These are phyloP conservation scores for Zygotorulaspora florentina DNA, from an alignment of 805 yeast species.

Conservation along the genomic window DNA sequence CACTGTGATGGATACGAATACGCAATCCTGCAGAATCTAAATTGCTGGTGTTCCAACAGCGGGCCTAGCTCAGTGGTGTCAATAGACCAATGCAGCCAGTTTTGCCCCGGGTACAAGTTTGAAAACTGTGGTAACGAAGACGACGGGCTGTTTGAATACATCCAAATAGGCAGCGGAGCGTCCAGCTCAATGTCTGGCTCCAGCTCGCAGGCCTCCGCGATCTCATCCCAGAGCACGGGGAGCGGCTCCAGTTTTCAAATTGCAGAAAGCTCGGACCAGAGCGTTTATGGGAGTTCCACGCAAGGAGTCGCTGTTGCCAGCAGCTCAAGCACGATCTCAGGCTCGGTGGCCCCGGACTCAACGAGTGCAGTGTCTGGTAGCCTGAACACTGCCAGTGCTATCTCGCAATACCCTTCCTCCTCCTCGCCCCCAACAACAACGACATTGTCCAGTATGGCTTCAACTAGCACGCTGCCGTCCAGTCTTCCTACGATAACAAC, in stretches of 20 bases:
- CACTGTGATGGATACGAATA: conserved; percentile 22
- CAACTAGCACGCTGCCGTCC: conserved; percentile 3
- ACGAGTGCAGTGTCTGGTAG: neutral
- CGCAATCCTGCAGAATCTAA: conserved; percentile 24
- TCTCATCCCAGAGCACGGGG: neutral
- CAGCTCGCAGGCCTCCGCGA: neutral
- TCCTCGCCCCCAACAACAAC: neutral
- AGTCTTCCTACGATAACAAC: conserved; percentile 1
- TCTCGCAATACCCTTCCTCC: neutral
- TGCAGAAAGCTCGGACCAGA: neutral
- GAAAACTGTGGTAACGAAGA: conserved; percentile 27
- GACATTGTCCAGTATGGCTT: conserved; percentile 1
- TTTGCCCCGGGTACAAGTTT: conserved; percentile 28
- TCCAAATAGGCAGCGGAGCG: conserved; percentile 17
- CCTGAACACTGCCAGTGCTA: neutral
- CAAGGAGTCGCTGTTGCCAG: neutral
- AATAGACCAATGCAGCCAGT: conserved; percentile 17
- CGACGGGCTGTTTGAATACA: conserved; percentile 22
- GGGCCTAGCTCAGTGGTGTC: conserved; percentile 18
- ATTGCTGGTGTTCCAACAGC: conserved; percentile 29
- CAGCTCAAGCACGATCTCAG: neutral
- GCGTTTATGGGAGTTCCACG: neutral
- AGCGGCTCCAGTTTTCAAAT: neutral
- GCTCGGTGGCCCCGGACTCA: too few relatives aligned
- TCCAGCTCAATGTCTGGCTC: conserved; percentile 7